phyloP scores from a whole-genome alignment of 768 basidiomycete species.

The Pleurotus eryngii region DNA sequence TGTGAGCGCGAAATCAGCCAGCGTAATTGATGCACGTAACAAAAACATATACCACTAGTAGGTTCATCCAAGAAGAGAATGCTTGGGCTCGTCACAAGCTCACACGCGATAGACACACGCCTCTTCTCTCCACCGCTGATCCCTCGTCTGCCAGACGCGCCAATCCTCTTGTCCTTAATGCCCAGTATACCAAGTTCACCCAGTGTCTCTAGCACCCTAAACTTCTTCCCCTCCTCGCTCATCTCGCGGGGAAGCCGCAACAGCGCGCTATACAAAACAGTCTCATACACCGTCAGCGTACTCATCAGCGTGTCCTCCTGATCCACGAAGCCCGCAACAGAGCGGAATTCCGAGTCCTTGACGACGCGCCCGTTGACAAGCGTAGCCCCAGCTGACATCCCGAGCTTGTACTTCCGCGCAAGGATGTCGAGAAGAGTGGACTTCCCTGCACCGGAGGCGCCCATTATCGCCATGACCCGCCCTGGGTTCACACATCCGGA shows the following conservation, averaged over 20 bases:
- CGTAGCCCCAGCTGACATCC: slow-evolving; percentile 66
- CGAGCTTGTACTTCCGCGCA: slow-evolving; percentile 85
- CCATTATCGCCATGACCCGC: slow-evolving; percentile 94
- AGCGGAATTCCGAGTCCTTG: slow-evolving; percentile 69
- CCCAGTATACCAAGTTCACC: slow-evolving; percentile 91
- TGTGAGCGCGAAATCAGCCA: slow-evolving; percentile 19
- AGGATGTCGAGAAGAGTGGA: slow-evolving; percentile 96
- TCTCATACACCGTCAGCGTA: slow-evolving; percentile 97
- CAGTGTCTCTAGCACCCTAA: slow-evolving; percentile 91
- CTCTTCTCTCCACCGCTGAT: slow-evolving; percentile 99
- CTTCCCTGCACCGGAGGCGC: slow-evolving; percentile 94
- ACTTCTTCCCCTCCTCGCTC: slow-evolving; percentile 94
- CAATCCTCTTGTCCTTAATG: slow-evolving; percentile 88
- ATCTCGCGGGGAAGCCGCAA: slow-evolving; percentile 90
- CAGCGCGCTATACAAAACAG: slow-evolving; percentile 89
- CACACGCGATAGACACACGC: slow-evolving; percentile 95
- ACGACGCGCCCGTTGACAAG: slow-evolving; percentile 86
- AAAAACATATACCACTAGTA: slow-evolving; percentile 69
- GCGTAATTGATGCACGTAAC: background rate
- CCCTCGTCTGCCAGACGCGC: slow-evolving; percentile 81
- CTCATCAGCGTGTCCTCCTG: slow-evolving; percentile 98
- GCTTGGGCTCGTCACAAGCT: slow-evolving; percentile 94
- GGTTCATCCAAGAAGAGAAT: slow-evolving; percentile 97
- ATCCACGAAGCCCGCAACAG: slow-evolving; percentile 92
- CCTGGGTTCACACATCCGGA: slow-evolving; percentile 85